Evolutionary conservation across 176 grass and related monocot genomes (phyloP).

Genomic region (Phyllostachys edulis): DNA sequence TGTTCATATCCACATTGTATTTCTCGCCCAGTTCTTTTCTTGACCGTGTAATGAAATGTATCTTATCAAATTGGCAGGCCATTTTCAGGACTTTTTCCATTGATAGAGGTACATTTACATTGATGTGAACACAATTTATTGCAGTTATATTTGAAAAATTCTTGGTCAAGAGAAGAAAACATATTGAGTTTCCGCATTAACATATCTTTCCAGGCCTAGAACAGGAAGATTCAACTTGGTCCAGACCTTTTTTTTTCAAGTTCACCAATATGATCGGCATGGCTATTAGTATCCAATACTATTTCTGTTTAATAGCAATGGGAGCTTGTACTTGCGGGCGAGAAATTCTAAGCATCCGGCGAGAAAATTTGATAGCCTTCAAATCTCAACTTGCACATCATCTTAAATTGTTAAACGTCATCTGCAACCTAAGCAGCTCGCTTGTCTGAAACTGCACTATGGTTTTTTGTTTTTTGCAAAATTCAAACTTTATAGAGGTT

Average conservation of each 20-base stretch:
- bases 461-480: not conserved
- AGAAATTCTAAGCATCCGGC: slow-evolving; percentile 9
- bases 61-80: not conserved
- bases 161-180: not conserved
- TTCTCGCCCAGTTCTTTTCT: slow-evolving; percentile 21
- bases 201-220: not conserved
- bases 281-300: not conserved
- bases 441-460: not conserved
- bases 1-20: slow-evolving; percentile 25
- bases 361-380: not conserved
- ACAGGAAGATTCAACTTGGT: not conserved
- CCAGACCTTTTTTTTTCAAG: not conserved
- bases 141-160: not conserved
- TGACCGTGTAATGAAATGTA: not conserved
- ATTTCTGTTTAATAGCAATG: not conserved
- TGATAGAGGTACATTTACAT: not conserved
- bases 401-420: not conserved
- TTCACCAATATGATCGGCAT: not conserved
- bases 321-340: not conserved
- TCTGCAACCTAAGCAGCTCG: not conserved
- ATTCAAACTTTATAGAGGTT: not conserved
- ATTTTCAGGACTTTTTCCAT: not conserved
- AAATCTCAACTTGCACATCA: not conserved
- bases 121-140: not conserved
- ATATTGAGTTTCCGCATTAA: not conserved